Evolutionary conservation across 306 rosid genomes (phyloP).

Genomic region (Aeschynomene evenia): DNA sequence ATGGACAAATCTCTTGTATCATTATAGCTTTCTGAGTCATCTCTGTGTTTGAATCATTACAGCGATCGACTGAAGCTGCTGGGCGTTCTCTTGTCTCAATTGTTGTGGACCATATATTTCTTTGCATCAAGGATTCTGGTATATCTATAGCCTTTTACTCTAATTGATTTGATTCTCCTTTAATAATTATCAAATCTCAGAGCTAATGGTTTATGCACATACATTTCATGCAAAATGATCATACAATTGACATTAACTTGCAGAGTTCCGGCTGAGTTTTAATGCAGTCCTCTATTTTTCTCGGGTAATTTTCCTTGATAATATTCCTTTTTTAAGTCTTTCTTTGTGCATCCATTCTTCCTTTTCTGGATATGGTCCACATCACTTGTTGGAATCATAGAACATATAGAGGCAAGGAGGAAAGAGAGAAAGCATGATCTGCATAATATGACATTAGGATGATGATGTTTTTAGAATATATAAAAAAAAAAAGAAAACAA

Average conservation of each 20-base stretch:
- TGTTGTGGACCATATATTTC: slow-evolving; percentile 88
- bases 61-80: slow-evolving; percentile 85
- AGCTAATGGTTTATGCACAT: slow-evolving; percentile 7
- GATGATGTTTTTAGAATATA: slow-evolving; percentile 11
- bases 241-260: slow-evolving; percentile 41
- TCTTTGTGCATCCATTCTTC: not conserved
- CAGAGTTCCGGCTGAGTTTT: slow-evolving; percentile 94
- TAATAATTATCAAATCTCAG: slow-evolving; percentile 12
- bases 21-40: slow-evolving; percentile 32
- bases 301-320: slow-evolving; percentile 55
- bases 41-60: slow-evolving; percentile 42
- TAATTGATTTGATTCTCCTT: slow-evolving; percentile 1
- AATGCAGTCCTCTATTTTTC: slow-evolving; percentile 93
- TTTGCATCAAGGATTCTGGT: slow-evolving; percentile 87
- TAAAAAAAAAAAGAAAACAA: slow-evolving; percentile 3
- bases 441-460: slow-evolving; percentile 20
- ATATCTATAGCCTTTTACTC: no score
- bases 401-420: slow-evolving; percentile 14
- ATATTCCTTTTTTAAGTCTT: not conserved
- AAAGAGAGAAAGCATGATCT: slow-evolving; percentile 22
- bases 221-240: slow-evolving; percentile 21
- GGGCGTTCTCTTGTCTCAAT: slow-evolving; percentile 81
- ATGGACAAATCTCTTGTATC: slow-evolving; percentile 8
- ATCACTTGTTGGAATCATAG: slow-evolving; percentile 4
- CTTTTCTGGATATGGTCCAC: slow-evolving; percentile 3